These are phyloP conservation scores for Diaporthe capsici DNA, from an alignment of 2,329 filamentous ascomycete species.

Conservation along the genomic window DNA sequence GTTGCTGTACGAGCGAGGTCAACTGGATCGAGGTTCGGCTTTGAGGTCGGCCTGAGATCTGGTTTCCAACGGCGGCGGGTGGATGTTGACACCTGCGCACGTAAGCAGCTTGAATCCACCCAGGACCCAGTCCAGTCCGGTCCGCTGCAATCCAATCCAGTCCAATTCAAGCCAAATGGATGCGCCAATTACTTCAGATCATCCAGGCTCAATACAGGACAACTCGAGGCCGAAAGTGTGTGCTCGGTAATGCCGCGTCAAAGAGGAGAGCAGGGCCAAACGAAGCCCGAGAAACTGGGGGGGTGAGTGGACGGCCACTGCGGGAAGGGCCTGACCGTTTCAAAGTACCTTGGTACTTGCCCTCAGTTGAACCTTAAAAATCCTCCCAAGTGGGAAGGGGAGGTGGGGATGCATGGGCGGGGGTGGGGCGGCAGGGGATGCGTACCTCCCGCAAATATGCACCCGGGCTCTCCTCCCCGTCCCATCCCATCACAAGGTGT, in stretches of 20 bases:
- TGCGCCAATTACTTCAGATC: neutral
- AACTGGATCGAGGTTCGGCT: constrained; percentile 1
- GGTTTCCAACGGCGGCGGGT: constrained; percentile 23
- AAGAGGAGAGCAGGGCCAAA: neutral
- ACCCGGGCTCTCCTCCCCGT: neutral
- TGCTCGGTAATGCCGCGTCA: neutral
- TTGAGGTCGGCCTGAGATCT: constrained; percentile 27
- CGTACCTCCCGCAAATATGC: neutral
- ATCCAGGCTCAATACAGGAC: neutral
- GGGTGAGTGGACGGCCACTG: neutral
- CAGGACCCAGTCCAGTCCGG: neutral
- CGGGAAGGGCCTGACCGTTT: constrained; percentile 17
- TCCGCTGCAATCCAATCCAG: neutral
- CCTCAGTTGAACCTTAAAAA: neutral
- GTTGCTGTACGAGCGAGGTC: neutral
- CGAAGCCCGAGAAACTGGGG: constrained; percentile 11
- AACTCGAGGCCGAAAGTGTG: neutral
- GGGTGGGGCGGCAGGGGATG: constrained; percentile 12
- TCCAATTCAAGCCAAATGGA: neutral
- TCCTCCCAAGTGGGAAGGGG: neutral
- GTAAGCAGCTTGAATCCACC: constrained; percentile 6
- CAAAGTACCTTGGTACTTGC: constrained; percentile 19
- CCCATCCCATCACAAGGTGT: neutral
- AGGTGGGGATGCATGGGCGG: constrained; percentile 3
- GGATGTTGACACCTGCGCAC: constrained; percentile 20